Conservation (phyloP, 1,284 basidiomycete species). For the Veloboletus limbatus region DNA sequence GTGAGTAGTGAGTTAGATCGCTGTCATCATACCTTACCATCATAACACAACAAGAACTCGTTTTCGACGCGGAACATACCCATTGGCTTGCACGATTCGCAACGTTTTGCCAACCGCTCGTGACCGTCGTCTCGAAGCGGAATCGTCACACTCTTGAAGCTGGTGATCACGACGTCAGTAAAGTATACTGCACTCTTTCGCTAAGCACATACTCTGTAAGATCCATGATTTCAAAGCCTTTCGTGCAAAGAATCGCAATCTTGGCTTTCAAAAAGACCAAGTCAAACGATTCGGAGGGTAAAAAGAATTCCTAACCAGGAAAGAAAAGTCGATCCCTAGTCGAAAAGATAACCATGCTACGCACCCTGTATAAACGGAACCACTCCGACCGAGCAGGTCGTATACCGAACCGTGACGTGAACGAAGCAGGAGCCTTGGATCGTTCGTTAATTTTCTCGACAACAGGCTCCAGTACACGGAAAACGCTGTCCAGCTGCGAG, state of each 20-base stretch:
- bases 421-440: conserved; percentile 59
- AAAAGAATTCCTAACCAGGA: conserved; percentile 72
- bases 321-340: conserved; percentile 4
- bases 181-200: neutral
- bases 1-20: conserved; percentile 9
- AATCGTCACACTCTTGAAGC: conserved; percentile 87
- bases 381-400: conserved; percentile 81
- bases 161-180: conserved; percentile 30
- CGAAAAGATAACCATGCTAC: conserved; percentile 19
- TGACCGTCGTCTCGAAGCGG: conserved; percentile 75
- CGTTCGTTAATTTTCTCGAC: conserved; percentile 80
- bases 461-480: conserved; percentile 92
- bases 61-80: conserved; percentile 91
- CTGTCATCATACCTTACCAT: conserved; percentile 52
- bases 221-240: conserved; percentile 98
- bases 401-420: conserved; percentile 72
- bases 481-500: conserved; percentile 77
- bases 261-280: conserved; percentile 89
- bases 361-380: conserved; percentile 84
- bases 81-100: conserved; percentile 79
- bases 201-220: conserved; percentile 67
- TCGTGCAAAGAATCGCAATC: conserved; percentile 88
- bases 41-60: conserved; percentile 92
- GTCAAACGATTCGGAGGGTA: conserved; percentile 85
- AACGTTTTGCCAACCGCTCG: conserved; percentile 73